phyloP scores from a whole-genome alignment of 2,329 filamentous ascomycete genomes.

The Penicillium sp. region DNA sequence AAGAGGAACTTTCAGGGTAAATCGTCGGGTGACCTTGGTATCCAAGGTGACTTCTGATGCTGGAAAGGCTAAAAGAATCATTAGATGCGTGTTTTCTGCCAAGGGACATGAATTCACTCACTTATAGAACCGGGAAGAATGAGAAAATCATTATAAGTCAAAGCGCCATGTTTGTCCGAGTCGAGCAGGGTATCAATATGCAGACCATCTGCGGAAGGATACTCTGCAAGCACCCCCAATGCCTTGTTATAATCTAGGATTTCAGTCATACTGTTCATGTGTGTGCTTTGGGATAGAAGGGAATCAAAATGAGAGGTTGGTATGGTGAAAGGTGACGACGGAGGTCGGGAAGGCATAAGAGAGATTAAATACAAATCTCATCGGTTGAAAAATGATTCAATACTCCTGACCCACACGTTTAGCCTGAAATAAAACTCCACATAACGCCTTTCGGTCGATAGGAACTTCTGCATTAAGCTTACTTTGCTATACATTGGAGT shows the following conservation, averaged over 20 bases:
- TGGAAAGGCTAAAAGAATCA: constrained; percentile 69
- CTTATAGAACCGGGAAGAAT: constrained; percentile 95
- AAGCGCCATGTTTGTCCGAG: constrained; percentile 85
- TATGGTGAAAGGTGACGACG: not conserved
- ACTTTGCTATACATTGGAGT: not conserved
- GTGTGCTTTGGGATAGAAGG: not conserved
- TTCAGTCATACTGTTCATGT: constrained; percentile 50
- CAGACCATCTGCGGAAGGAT: constrained; percentile 81
- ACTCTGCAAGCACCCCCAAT: constrained; percentile 78
- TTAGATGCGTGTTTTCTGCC: constrained; percentile 19
- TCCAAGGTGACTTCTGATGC: constrained; percentile 88
- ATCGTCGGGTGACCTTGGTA: constrained; percentile 90
- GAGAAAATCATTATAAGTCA: constrained; percentile 99
- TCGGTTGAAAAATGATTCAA: no score
- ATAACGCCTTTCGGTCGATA: not conserved
- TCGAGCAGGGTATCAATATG: constrained; percentile 85
- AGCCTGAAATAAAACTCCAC: not conserved
- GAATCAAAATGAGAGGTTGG: not conserved
- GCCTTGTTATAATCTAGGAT: constrained; percentile 76
- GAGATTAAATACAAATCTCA: not conserved
- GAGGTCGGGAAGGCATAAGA: not conserved
- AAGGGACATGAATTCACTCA: constrained; percentile 40
- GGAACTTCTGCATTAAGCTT: not conserved
- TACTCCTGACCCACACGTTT: not conserved
- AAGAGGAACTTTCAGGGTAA: constrained; percentile 93